A percentile compares a stretch with the other conserved stretches of the same genome.
phyloP scores from a whole-genome alignment of 352 stramenopile genomes.

The Pythium folliculosum region DNA sequence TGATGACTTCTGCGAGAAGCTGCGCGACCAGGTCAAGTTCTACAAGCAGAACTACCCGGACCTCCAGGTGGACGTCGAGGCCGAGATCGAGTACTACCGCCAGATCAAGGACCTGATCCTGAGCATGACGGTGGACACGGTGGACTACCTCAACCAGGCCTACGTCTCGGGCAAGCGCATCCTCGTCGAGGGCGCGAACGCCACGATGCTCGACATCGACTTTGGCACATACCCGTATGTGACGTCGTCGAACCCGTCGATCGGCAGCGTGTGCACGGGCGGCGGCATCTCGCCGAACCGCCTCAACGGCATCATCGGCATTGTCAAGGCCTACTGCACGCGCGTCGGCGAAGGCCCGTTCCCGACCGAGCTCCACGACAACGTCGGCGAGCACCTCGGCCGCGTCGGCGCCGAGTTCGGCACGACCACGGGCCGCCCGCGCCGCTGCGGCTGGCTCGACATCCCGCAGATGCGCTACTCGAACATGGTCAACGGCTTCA shows the following conservation, averaged over 20 bases:
- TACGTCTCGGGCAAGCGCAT: conserved; percentile 97
- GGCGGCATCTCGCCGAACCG: conserved; percentile 94
- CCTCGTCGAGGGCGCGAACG: conserved; percentile 98
- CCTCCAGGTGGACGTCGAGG: conserved; percentile 75
- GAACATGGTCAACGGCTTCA: conserved; percentile 95
- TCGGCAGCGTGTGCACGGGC: conserved; percentile 97
- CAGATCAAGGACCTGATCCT: conserved; percentile 84
- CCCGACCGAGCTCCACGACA: conserved; percentile 96
- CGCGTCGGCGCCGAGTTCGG: conserved; percentile 96
- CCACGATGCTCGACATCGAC: conserved; percentile 99
- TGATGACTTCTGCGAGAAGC: conserved; percentile 88
- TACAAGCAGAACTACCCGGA: conserved; percentile 91
- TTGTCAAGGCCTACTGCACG: conserved; percentile 99
- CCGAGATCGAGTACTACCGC: conserved; percentile 86
- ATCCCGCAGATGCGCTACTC: conserved; percentile 95
- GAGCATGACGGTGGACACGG: conserved; percentile 94
- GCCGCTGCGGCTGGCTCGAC: conserved; percentile 99
- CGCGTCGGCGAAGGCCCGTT: conserved; percentile 99
- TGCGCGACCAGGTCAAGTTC: conserved; percentile 91
- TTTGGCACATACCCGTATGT: conserved; percentile 99
- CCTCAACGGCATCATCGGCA: conserved; percentile 95
- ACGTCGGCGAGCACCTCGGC: conserved; percentile 90
- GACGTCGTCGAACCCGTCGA: conserved; percentile 97
- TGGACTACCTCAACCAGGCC: conserved; percentile 96
- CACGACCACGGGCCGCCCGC: conserved; percentile 96